Evolutionary conservation across 495 filamentous ascomycete species (phyloP), one percentile per base, ranked within the genome.

Genomic region (Xylaria curta): DNA sequence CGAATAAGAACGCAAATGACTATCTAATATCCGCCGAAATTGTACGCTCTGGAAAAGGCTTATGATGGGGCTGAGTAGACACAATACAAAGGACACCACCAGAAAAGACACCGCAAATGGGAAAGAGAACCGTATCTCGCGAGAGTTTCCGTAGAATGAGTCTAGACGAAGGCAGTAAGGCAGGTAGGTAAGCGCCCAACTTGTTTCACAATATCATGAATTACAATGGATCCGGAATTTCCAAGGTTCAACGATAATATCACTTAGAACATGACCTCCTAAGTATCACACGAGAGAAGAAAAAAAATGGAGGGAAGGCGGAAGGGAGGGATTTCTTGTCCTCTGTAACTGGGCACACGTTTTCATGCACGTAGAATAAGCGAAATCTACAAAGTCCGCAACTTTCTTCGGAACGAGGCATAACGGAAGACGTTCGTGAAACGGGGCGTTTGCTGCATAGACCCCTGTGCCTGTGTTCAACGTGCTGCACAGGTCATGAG

Each of bases 371-470:
- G 66, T 60, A 24, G 51, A 24, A 33, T 24, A 15, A 68, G 38
- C 38, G 33, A 12, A 19, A 38, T 46, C 15, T 13, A 40, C 53
- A 6, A 60, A n/a, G 31, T 31, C 28, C 42, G n/a, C n/a, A 47
- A 54, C 36, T 42, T 12, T 40, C 8, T 61, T 61, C 66, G 54
- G 66, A 28, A 60, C 28, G 26, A 60, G 40, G 66, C 66, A 69
- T 28, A 62, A 62, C 68, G 58, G 68, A 21, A 62, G 58, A 10
- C 38, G n/a, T 44, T 56, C 65, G 65, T 67, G 65, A 44, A 67
- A 67, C 49, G 28, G 28, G n/a, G 42, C 24, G 13, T 38, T 21
- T 36, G 58, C 61, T 40, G 54, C 59, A 69, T 58, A 8, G n/a
- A 24, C 10, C 59, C 58, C 9, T 44, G 19, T 7, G 46, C 31